phyloP scores from a whole-genome alignment of 805 yeast genomes.

The Myxozyma nipponensis region DNA sequence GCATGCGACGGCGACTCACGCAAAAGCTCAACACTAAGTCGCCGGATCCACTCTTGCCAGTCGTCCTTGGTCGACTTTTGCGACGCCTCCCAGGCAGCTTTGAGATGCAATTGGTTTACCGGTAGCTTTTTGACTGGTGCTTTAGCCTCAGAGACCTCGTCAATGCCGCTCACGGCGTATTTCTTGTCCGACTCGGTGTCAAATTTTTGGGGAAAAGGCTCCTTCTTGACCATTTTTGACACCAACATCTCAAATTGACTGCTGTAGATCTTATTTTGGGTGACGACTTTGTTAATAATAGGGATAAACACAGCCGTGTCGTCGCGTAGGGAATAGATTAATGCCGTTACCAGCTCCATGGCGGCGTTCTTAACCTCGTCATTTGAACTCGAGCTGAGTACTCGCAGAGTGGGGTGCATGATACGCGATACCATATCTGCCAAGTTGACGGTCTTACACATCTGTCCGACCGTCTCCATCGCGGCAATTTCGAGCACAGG shows the following conservation, averaged over 20 bases:
- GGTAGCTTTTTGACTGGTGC: slow-evolving; percentile 72
- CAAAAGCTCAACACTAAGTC: slow-evolving; percentile 76
- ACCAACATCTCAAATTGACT: slow-evolving; percentile 78
- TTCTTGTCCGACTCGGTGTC: slow-evolving; percentile 58
- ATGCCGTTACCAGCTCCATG: slow-evolving; percentile 70
- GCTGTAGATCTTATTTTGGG: slow-evolving; percentile 63
- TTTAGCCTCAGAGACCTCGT: slow-evolving; percentile 59
- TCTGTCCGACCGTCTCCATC: slow-evolving; percentile 74
- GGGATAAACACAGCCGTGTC: slow-evolving; percentile 87
- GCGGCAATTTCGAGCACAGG: slow-evolving; percentile 63
- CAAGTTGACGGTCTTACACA: slow-evolving; percentile 66
- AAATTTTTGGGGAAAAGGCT: slow-evolving; percentile 76
- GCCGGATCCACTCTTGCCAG: slow-evolving; percentile 96
- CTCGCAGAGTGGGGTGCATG: slow-evolving; percentile 77
- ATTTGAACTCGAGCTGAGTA: slow-evolving; percentile 45
- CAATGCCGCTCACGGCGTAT: slow-evolving; percentile 40
- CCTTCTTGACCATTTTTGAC: slow-evolving; percentile 71
- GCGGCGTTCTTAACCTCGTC: slow-evolving; percentile 63
- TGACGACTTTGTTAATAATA: slow-evolving; percentile 56
- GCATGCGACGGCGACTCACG: slow-evolving; percentile 95
- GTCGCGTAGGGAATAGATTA: slow-evolving; percentile 73
- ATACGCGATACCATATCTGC: slow-evolving; percentile 88
- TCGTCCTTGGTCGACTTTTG: slow-evolving; percentile 88
- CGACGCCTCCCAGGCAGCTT: slow-evolving; percentile 87
- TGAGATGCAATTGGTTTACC: slow-evolving; percentile 57